A percentile compares a stretch with the other conserved stretches of the same genome.
These are phyloP conservation scores for Hibiscus mutabilis DNA, from an alignment of 345 rosid genomes.

Conservation along the genomic window DNA sequence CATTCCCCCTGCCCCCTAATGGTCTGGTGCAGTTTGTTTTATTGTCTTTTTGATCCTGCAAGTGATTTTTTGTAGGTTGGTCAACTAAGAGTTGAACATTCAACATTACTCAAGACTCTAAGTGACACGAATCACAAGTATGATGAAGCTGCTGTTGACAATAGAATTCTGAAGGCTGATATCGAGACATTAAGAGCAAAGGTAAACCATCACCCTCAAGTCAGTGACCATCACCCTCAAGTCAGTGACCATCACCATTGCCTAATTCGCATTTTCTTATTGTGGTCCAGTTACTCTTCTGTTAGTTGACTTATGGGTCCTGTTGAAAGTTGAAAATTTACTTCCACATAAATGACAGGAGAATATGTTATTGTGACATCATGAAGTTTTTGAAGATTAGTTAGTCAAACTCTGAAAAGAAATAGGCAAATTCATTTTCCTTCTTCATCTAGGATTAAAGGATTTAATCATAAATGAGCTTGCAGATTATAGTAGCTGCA, in stretches of 20 bases:
- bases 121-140: slow-evolving; percentile 67
- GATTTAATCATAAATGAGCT: not conserved
- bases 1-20: not conserved
- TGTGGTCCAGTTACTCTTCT: not conserved
- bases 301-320: not conserved
- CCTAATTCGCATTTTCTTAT: not conserved
- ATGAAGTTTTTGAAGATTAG: slow-evolving; percentile 5
- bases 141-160: slow-evolving; percentile 71
- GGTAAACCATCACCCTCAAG: no score
- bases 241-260: not conserved
- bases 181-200: slow-evolving; percentile 89
- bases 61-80: slow-evolving; percentile 46
- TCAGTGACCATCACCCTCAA: not conserved
- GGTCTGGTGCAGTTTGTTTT: not conserved
- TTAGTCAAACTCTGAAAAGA: not conserved
- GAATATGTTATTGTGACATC: not conserved
- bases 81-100: slow-evolving; percentile 70
- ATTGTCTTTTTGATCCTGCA: not conserved
- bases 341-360: slow-evolving; percentile 2
- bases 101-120: slow-evolving; percentile 57
- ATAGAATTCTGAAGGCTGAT: slow-evolving; percentile 91
- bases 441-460: not conserved
- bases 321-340: not conserved
- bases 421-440: slow-evolving; percentile 1
- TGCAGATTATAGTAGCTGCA: not conserved